A percentile compares a stretch with the other conserved stretches of the same genome.
These are phyloP conservation scores for Pythium periplocum DNA, from an alignment of 352 stramenopile species.

Conservation along the genomic window DNA sequence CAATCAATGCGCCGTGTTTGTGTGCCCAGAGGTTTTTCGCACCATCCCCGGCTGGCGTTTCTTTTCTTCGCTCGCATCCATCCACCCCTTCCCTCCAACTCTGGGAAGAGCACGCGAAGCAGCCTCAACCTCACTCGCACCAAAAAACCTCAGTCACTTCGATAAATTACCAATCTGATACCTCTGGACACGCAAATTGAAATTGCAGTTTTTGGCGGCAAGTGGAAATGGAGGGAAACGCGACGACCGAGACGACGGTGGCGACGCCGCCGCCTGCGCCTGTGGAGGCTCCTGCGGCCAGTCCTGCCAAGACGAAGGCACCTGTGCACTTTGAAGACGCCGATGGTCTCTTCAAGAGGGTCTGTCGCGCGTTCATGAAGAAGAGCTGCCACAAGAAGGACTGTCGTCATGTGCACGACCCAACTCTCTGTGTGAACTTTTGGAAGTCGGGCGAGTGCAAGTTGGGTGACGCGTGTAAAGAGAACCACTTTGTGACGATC, in stretches of 20 bases:
- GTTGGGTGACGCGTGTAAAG: slow-evolving; percentile 42
- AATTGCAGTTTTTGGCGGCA: too few relatives aligned
- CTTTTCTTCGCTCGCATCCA: not conserved
- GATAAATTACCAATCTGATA: too few relatives aligned
- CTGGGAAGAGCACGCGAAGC: too few relatives aligned
- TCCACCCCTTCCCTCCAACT: not conserved
- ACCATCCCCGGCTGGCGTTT: slow-evolving; percentile 11
- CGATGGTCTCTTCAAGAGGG: slow-evolving; percentile 49
- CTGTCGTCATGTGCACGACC: slow-evolving; percentile 56
- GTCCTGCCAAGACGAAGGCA: slow-evolving; percentile 5
- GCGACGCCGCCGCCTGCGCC: not conserved
- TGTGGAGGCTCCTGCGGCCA: not conserved
- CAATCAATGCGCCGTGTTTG: slow-evolving; percentile 18
- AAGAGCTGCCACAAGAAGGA: slow-evolving; percentile 19
- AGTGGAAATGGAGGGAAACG: not conserved
- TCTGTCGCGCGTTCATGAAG: slow-evolving; percentile 53
- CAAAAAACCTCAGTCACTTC: too few relatives aligned
- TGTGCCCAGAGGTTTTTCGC: slow-evolving; percentile 22
- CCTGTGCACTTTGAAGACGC: slow-evolving; percentile 42
- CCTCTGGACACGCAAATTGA: too few relatives aligned
- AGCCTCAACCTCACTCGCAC: too few relatives aligned
- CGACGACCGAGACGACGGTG: not conserved
- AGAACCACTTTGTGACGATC: slow-evolving; percentile 52
- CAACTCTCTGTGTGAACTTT: slow-evolving; percentile 36
- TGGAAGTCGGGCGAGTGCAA: slow-evolving; percentile 49